These are phyloP conservation scores for Pseudogymnoascus sp. DNA, from an alignment of 2,329 filamentous ascomycete genomes.

Conservation along the genomic window DNA sequence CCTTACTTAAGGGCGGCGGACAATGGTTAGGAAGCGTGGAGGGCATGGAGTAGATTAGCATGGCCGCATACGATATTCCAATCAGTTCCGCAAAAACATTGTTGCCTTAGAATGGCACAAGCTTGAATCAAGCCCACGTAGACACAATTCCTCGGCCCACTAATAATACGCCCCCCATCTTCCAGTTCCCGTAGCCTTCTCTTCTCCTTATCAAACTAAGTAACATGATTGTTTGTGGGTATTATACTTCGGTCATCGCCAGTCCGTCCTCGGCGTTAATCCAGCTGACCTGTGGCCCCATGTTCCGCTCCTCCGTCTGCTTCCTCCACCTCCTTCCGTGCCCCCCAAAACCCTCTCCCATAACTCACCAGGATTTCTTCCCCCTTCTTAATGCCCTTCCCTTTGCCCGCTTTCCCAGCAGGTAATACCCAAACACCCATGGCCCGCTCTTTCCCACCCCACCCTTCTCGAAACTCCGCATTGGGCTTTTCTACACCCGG, in stretches of 20 bases:
- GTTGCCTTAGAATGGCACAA: neutral
- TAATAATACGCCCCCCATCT: neutral
- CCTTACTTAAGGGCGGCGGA: conserved; percentile 57
- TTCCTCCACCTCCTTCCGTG: conserved; percentile 34
- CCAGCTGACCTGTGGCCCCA: neutral
- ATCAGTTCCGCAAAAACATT: neutral
- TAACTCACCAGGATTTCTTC: conserved; percentile 61
- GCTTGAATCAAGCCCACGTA: neutral
- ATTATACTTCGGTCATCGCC: neutral
- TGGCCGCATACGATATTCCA: conserved; percentile 12
- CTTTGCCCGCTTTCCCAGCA: conserved; percentile 32
- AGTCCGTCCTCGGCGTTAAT: neutral
- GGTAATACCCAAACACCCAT: conserved; percentile 53
- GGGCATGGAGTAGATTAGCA: conserved; percentile 18
- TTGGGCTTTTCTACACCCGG: conserved; percentile 37
- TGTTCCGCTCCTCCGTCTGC: conserved; percentile 11
- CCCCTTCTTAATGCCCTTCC: conserved; percentile 45
- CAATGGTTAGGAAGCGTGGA: conserved; percentile 32
- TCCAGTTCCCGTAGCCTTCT: neutral
- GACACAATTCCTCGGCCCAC: neutral
- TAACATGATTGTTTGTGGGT: neutral
- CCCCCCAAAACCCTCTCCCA: conserved; percentile 60
- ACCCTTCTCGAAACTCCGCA: conserved; percentile 52
- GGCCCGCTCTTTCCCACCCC: conserved; percentile 46
- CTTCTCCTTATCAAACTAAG: neutral